phyloP scores from a whole-genome alignment of 768 basidiomycete species.

The Mrakia gelida region DNA sequence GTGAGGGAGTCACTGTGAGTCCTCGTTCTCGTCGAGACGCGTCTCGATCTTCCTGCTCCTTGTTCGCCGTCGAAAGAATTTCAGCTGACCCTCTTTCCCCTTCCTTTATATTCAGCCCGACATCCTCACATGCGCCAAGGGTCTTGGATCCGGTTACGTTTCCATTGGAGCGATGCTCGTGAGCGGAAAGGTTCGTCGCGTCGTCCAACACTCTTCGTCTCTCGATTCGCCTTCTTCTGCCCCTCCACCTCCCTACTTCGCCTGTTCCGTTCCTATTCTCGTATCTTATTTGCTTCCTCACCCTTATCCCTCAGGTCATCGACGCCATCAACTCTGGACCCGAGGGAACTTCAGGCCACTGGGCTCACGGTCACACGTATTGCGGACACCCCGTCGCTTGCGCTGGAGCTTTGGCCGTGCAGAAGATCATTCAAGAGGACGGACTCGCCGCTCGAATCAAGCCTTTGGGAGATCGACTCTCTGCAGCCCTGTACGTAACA shows the following conservation, averaged over 20 bases:
- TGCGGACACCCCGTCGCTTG: conserved; percentile 68
- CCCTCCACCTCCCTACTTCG: no score
- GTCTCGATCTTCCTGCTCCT: neutral
- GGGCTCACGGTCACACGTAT: conserved; percentile 18
- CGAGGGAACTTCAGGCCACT: neutral
- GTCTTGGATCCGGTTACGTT: conserved; percentile 71
- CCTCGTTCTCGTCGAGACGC: neutral
- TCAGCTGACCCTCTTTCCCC: neutral
- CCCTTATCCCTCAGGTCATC: neutral
- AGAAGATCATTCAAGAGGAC: conserved; percentile 64
- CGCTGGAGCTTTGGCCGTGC: conserved; percentile 75
- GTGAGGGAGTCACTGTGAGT: conserved; percentile 57
- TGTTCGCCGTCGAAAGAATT: no score
- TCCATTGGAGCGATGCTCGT: conserved; percentile 78
- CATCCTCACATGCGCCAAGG: conserved; percentile 83
- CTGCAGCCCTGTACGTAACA: neutral
- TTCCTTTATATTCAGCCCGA: conserved; percentile 52
- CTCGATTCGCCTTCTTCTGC: no score
- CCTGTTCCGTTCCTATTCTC: no score
- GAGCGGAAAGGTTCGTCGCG: conserved; percentile 54
- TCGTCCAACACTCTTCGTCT: neutral
- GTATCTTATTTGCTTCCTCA: no score
- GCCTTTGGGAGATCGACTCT: neutral
- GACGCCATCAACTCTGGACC: neutral
- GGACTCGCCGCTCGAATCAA: conserved; percentile 48